Evolutionary conservation across 139 green algal species (phyloP).

Genomic region (Trebouxia sp.): DNA sequence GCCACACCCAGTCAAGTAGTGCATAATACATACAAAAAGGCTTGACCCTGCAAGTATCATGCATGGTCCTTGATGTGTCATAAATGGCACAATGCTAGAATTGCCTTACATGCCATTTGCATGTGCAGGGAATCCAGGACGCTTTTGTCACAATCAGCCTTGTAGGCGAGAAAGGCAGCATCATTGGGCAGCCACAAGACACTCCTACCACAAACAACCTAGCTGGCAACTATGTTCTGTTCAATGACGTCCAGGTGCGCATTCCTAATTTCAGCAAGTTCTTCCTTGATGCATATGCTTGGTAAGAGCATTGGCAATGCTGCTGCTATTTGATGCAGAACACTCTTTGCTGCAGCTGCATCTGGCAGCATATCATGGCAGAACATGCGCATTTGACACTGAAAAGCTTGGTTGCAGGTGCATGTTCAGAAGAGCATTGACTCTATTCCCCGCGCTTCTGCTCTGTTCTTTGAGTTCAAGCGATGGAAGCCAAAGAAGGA

Average conservation of each 20-base stretch:
- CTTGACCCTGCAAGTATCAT: no score
- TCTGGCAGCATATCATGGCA: no score
- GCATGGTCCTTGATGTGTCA: no score
- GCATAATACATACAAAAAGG: no score
- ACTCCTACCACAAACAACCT: constrained; percentile 25
- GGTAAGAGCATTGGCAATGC: no score
- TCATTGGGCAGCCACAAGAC: neutral
- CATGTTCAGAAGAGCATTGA: constrained; percentile 16
- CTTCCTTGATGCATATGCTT: no score
- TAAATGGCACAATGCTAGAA: neutral
- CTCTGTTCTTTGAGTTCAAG: constrained; percentile 31
- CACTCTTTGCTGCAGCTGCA: no score
- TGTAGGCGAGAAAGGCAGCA: neutral
- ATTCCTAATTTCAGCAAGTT: no score
- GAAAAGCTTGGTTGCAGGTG: neutral
- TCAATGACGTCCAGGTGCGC: no score
- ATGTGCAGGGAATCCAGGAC: constrained; percentile 1
- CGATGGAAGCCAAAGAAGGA: constrained; percentile 3
- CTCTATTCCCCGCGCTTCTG: neutral
- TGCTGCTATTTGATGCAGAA: neutral
- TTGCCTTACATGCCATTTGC: neutral
- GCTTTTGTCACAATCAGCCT: constrained; percentile 24
- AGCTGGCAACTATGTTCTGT: constrained; percentile 6
- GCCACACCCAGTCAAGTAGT: no score
- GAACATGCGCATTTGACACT: no score